Evolutionary conservation across 768 basidiomycete species (phyloP).

Genomic region (Lyophyllum shimeji): DNA sequence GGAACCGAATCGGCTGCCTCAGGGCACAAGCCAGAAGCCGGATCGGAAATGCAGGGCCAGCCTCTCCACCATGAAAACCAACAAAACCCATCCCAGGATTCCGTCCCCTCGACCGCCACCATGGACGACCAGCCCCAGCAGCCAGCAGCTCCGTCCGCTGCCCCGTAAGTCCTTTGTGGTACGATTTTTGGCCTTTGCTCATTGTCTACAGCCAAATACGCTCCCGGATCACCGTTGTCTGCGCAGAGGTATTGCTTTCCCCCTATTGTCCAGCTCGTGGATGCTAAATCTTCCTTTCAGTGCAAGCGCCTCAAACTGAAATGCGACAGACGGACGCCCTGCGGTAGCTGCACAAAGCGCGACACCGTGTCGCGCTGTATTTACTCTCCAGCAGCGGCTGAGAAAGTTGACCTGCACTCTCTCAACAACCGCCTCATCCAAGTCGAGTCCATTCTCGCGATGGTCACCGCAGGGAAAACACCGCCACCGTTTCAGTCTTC

Average conservation of each 20-base stretch:
- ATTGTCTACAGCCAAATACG: slow-evolving; percentile 55
- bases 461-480: slow-evolving; percentile 42
- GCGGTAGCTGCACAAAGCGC: slow-evolving; percentile 76
- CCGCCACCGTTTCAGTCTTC: slow-evolving; percentile 36
- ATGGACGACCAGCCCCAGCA: slow-evolving; percentile 18
- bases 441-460: slow-evolving; percentile 61
- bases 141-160: slow-evolving; percentile 7
- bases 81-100: slow-evolving; percentile 8
- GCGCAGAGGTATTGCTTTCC: slow-evolving; percentile 59
- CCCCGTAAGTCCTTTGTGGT: slow-evolving; percentile 17
- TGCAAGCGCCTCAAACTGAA: slow-evolving; percentile 88
- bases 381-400: slow-evolving; percentile 80
- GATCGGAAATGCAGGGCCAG: slow-evolving; percentile 18
- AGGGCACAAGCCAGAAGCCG: slow-evolving; percentile 16
- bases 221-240: slow-evolving; percentile 77
- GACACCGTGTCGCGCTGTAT: slow-evolving; percentile 71
- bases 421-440: slow-evolving; percentile 77
- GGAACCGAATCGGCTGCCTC: slow-evolving; percentile 14
- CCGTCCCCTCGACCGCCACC: slow-evolving; percentile 12
- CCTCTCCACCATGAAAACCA: slow-evolving; percentile 14
- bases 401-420: slow-evolving; percentile 86
- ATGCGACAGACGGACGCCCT: slow-evolving; percentile 79
- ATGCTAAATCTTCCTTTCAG: slow-evolving; percentile 33
- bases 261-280: slow-evolving; percentile 2
- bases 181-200: not conserved